phyloP scores from a whole-genome alignment of 2,329 filamentous ascomycete genomes.

The Pseudogymnoascus sp. region DNA sequence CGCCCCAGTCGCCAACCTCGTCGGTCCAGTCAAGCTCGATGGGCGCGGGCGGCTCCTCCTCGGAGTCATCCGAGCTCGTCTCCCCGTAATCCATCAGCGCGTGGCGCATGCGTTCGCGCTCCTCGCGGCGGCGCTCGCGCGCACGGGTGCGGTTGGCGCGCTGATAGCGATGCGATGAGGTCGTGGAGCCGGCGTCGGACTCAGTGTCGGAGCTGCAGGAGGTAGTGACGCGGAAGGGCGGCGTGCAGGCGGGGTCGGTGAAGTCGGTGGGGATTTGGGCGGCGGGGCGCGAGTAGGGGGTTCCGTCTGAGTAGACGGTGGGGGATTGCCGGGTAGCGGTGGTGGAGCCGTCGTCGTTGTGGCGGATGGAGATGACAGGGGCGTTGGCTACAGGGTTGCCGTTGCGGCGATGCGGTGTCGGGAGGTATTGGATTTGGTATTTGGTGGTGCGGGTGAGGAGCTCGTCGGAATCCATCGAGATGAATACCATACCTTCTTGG shows the following conservation, averaged over 20 bases:
- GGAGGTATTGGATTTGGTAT: conserved; percentile 63
- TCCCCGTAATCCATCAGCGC: not conserved
- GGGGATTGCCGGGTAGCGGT: conserved; percentile 39
- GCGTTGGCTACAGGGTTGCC: conserved; percentile 25
- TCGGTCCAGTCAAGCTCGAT: not conserved
- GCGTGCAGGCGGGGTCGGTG: conserved; percentile 33
- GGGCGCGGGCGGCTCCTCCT: not conserved
- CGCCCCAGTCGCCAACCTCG: not conserved
- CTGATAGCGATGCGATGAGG: conserved; percentile 24
- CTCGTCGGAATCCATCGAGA: conserved; percentile 77
- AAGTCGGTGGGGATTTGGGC: conserved; percentile 54
- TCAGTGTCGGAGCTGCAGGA: conserved; percentile 55
- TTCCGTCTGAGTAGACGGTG: conserved; percentile 31
- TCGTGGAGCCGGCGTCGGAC: conserved; percentile 28
- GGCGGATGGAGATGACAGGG: conserved; percentile 45
- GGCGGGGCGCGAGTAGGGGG: conserved; percentile 35
- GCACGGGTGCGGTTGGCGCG: conserved; percentile 25
- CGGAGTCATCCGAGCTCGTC: not conserved
- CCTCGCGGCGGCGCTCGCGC: not conserved
- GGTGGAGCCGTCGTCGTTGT: conserved; percentile 44
- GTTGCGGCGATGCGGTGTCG: conserved; percentile 18
- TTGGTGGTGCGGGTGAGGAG: conserved; percentile 64
- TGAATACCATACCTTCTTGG: conserved; percentile 85
- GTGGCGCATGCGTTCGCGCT: not conserved
- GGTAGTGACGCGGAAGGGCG: conserved; percentile 48